Conservation (phyloP, 306 rosid genomes). For the Delonix regia region DNA sequence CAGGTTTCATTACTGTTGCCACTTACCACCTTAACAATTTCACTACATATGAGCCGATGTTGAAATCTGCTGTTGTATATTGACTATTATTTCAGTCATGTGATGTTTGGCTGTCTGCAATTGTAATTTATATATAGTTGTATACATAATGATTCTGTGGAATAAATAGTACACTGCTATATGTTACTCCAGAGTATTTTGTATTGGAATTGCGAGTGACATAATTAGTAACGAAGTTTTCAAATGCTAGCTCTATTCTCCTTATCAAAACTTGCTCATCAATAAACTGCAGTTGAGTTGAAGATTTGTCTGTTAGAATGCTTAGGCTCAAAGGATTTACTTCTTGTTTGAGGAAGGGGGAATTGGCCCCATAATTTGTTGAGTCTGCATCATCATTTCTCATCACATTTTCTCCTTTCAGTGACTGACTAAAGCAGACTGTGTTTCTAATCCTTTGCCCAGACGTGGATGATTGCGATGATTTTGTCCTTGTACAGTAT, state of each 20-base stretch:
- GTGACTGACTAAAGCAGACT: neutral
- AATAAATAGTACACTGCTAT: slow-evolving; percentile 29
- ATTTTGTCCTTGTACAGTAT: slow-evolving; percentile 23
- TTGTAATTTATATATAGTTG: slow-evolving; percentile 58
- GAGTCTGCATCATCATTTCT: slow-evolving; percentile 1
- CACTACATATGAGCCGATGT: slow-evolving; percentile 33
- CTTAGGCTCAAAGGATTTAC: neutral
- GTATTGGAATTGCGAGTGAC: slow-evolving; percentile 21
- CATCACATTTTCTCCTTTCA: neutral
- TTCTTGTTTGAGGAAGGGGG: neutral
- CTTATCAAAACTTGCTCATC: slow-evolving; percentile 4
- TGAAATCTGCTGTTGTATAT: slow-evolving; percentile 61
- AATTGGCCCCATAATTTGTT: neutral
- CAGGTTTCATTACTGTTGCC: slow-evolving; percentile 28
- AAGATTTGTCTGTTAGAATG: slow-evolving; percentile 11
- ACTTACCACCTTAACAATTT: slow-evolving; percentile 33
- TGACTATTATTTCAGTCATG: slow-evolving; percentile 47
- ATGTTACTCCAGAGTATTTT: slow-evolving; percentile 33
- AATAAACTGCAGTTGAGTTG: slow-evolving; percentile 2
- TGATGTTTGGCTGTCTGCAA: slow-evolving; percentile 44
- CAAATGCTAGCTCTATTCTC: slow-evolving; percentile 24
- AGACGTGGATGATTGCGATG: slow-evolving; percentile 32
- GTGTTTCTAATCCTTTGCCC: neutral
- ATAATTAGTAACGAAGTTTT: neutral
- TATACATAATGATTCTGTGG: slow-evolving; percentile 40